A percentile compares a stretch with the other conserved stretches of the same genome.
Evolutionary conservation across 371 early-diverging fungal genomes (phyloP).

Genomic region (Haplosporangium sp.): DNA sequence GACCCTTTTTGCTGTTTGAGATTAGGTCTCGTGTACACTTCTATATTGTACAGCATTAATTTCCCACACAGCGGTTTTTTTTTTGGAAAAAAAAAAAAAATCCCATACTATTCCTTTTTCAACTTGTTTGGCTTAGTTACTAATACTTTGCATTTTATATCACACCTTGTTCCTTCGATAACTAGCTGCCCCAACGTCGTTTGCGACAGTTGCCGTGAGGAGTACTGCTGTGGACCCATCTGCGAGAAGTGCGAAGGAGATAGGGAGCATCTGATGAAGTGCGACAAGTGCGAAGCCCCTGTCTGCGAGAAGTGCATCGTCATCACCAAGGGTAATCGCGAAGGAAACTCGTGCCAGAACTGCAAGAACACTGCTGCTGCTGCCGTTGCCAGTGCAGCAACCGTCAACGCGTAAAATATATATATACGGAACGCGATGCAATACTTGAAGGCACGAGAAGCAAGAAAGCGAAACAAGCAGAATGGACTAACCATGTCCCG

Average conservation of each 20-base stretch:
- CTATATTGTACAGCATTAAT: constrained; percentile 28
- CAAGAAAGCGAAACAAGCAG: neutral
- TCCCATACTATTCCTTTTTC: too few relatives aligned
- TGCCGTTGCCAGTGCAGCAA: neutral
- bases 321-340: constrained; percentile 50
- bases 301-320: constrained; percentile 47
- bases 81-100: too few relatives aligned
- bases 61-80: constrained; percentile 27
- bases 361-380: constrained; percentile 13
- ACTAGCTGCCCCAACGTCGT: constrained; percentile 49
- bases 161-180: neutral
- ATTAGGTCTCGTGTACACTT: constrained; percentile 27
- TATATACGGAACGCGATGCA: neutral
- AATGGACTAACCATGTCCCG: neutral
- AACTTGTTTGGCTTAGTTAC: neutral
- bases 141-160: neutral
- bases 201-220: constrained; percentile 52
- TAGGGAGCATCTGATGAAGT: constrained; percentile 44
- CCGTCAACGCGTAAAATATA: constrained; percentile 4
- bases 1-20: constrained; percentile 1
- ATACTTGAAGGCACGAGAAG: neutral
- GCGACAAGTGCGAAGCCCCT: constrained; percentile 46
- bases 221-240: constrained; percentile 54
- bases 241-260: constrained; percentile 47
- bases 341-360: constrained; percentile 42